phyloP scores from a whole-genome alignment of 2,329 filamentous ascomycete species.

The Fusarium tjaetaba region DNA sequence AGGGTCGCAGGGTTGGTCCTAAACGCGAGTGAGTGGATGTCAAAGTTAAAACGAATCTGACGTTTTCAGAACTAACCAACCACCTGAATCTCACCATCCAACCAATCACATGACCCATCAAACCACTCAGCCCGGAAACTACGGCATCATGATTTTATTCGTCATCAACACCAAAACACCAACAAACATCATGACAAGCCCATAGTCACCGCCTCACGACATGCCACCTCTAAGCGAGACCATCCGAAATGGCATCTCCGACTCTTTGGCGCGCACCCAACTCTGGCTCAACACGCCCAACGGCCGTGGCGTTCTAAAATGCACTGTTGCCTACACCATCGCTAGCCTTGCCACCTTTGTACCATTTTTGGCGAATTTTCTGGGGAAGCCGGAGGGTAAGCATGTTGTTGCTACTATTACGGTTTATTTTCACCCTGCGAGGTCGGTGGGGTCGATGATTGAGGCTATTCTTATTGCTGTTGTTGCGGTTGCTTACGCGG shows the following conservation, averaged over 20 bases:
- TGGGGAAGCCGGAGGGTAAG: constrained; percentile 89
- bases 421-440: constrained; percentile 92
- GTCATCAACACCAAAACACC: not conserved
- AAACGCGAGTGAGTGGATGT: too few species aligned
- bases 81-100: not conserved
- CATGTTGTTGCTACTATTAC: constrained; percentile 94
- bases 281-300: constrained; percentile 69
- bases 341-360: constrained; percentile 89
- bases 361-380: constrained; percentile 72
- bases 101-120: constrained; percentile 24
- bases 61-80: not conserved
- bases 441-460: constrained; percentile 88
- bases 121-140: not conserved
- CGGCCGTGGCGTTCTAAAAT: constrained; percentile 86
- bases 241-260: constrained; percentile 41
- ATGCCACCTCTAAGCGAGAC: constrained; percentile 22
- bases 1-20: too few species aligned
- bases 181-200: constrained; percentile 12
- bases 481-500: constrained; percentile 77
- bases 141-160: constrained; percentile 3
- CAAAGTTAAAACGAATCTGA: not conserved
- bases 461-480: constrained; percentile 83
- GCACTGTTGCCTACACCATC: constrained; percentile 87
- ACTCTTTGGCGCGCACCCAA: constrained; percentile 64
- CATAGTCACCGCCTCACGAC: not conserved